Conservation (phyloP, 2,329 filamentous ascomycete genomes). For the Coniochaeta sp. region DNA sequence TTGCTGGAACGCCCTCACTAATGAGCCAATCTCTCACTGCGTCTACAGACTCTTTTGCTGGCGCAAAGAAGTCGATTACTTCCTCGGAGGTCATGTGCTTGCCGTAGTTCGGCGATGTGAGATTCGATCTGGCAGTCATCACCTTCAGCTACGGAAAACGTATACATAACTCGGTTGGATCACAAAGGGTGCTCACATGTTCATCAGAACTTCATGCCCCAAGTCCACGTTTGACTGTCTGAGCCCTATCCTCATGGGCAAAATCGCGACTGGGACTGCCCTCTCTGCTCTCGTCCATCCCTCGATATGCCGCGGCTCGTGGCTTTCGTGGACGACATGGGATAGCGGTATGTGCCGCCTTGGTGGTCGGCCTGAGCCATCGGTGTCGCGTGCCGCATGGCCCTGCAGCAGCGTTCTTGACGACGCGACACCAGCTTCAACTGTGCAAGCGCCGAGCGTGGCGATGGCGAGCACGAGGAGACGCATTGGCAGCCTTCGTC, state of each 20-base stretch:
- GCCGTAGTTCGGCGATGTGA: slow-evolving; percentile 22
- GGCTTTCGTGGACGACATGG: slow-evolving; percentile 23
- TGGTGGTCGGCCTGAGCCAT: neutral
- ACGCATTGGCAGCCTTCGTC: neutral
- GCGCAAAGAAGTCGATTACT: slow-evolving; percentile 26
- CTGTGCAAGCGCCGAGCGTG: neutral
- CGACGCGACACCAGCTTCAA: neutral
- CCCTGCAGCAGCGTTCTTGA: neutral
- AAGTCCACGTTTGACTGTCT: slow-evolving; percentile 18
- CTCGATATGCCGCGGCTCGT: slow-evolving; percentile 13
- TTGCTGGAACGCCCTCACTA: slow-evolving; percentile 4
- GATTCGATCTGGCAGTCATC: slow-evolving; percentile 11
- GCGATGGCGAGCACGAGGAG: neutral
- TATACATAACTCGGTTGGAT: neutral
- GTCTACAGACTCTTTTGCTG: slow-evolving; percentile 18
- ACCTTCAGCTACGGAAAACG: neutral
- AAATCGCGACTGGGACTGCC: slow-evolving; percentile 12
- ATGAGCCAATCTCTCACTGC: slow-evolving; percentile 13
- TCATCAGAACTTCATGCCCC: slow-evolving; percentile 22
- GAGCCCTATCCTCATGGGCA: slow-evolving; percentile 20
- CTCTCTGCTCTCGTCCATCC: slow-evolving; percentile 18
- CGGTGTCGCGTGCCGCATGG: neutral
- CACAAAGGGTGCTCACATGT: slow-evolving; percentile 13
- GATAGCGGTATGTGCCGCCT: slow-evolving; percentile 4
- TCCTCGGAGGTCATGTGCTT: slow-evolving; percentile 25